phyloP scores from a whole-genome alignment of 331 rosid genomes.

The Malus hybrid region DNA sequence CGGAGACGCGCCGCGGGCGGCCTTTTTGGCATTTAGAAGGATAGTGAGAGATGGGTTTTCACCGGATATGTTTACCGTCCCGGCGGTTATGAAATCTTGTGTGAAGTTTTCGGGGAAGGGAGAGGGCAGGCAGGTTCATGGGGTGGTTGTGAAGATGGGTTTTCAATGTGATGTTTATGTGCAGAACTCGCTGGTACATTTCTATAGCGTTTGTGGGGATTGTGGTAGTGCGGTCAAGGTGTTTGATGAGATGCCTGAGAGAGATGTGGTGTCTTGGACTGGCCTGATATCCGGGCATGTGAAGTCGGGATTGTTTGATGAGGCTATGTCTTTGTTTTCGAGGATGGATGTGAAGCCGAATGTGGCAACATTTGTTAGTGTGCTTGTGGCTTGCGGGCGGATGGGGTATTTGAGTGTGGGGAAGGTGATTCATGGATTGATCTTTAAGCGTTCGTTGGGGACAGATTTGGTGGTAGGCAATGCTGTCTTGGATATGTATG shows the following conservation, averaged over 20 bases:
- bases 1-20: conserved; percentile 34
- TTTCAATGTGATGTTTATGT: conserved; percentile 47
- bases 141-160: conserved; percentile 39
- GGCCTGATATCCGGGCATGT: conserved; percentile 65
- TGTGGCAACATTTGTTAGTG: conserved; percentile 54
- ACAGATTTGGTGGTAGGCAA: conserved; percentile 49
- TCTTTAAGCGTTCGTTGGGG: conserved; percentile 25
- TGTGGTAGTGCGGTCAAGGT: conserved; percentile 31
- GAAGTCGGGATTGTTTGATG: conserved; percentile 43
- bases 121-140: conserved; percentile 62
- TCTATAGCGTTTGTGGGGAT: conserved; percentile 51
- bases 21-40: conserved; percentile 38
- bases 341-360: conserved; percentile 52
- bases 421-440: conserved; percentile 66
- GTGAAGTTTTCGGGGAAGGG: conserved; percentile 45
- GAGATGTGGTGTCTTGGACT: conserved; percentile 88
- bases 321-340: conserved; percentile 54
- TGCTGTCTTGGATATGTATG: conserved; percentile 69
- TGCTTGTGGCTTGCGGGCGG: conserved; percentile 62
- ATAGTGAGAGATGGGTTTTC: conserved; percentile 53
- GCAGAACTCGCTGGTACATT: conserved; percentile 54
- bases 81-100: conserved; percentile 70
- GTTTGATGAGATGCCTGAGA: conserved; percentile 73
- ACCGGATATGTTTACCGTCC: conserved; percentile 63
- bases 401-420: conserved; percentile 42